Evolutionary conservation across 345 rosid species (phyloP).

Genomic region (Litchi chinensis): DNA sequence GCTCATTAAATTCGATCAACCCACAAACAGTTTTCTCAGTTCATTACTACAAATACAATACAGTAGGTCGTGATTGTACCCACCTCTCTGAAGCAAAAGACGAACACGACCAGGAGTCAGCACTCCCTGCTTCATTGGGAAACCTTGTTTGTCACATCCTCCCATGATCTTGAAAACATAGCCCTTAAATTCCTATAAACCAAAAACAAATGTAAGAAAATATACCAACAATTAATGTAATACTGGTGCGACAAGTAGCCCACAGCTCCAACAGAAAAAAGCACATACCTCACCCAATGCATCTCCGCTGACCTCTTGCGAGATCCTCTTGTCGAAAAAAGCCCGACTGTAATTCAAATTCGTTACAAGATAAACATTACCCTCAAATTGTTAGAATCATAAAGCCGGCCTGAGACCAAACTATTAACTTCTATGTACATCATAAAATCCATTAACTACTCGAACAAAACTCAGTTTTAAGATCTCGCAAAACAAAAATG

Average conservation of each 20-base stretch:
- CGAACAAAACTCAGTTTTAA: not conserved
- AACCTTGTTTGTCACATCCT: slow-evolving; percentile 52
- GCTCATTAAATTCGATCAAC: not conserved
- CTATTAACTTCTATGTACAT: not conserved
- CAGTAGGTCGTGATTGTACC: not conserved
- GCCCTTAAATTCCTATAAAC: slow-evolving; percentile 42
- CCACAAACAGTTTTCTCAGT: not conserved
- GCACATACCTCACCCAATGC: slow-evolving; percentile 34
- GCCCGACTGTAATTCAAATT: slow-evolving; percentile 31
- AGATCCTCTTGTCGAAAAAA: slow-evolving; percentile 52
- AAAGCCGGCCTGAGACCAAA: not conserved
- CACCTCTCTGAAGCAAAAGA: slow-evolving; percentile 48
- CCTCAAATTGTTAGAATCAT: not conserved
- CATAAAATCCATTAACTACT: not conserved
- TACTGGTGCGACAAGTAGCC: not conserved
- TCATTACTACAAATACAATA: not conserved
- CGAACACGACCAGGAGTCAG: slow-evolving; percentile 47
- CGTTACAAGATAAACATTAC: not conserved
- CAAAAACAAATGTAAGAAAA: not conserved
- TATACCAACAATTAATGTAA: not conserved
- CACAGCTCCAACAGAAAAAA: too few species aligned
- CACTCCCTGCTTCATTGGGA: slow-evolving; percentile 56
- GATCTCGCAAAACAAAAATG: too few species aligned
- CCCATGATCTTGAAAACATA: slow-evolving; percentile 53
- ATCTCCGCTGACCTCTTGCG: slow-evolving; percentile 37